Base-by-base conservation (phyloP, 1,284 basidiomycete genomes). In the Heterobasidion annosum region DNA sequence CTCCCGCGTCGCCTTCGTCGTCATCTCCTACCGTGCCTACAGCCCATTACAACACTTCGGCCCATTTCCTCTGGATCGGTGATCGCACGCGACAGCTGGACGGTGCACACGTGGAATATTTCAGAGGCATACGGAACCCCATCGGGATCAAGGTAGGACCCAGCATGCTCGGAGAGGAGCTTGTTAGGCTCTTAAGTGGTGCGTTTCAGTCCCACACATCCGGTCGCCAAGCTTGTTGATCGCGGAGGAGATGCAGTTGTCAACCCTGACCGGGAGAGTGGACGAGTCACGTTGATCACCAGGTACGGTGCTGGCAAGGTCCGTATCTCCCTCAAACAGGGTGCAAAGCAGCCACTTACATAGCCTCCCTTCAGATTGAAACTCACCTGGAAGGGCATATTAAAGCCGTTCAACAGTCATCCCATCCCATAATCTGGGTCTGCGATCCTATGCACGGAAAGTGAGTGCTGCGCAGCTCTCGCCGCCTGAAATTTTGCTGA, bases 391-490 rank as follows among this genome's bases (percentile, higher is more conserved):
- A 93, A 0, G 76, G 68, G 0, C 93, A 98, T 66, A 96, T 99
- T 66, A 71, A 73, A n/a, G 88, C 86, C 1, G 93, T 99, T 13
- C 83, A 89, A 64, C 64, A 71, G 53, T 90, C 91, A 1, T 80
- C 81, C 1, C 94, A 98, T 66, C 85, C 88, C 3, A 92, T 98
- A 1, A 84, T 89, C 32, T 97, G 94, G 89, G 82, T 96, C 53
- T 97, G 92, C 65, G 96, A 99, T 70, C 94, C 96, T 1, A 98
- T 98, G 96, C 93, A 96, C 63, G 92, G 92, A 72, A 94, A 94
- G 89, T 90, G 63, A 59, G 88, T 73, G 1, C 19, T 33, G 19
- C 16, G 18, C 19, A n/a, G 48, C 4, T 33, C 54, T 47, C 50
- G 19, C 25, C 43, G 35, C 12, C 6, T 19, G 51, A 34, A 42